A percentile compares a stretch with the other conserved stretches of the same genome.
phyloP scores from a whole-genome alignment of 108 stramenopile species.

The Cyclotella sp. region DNA sequence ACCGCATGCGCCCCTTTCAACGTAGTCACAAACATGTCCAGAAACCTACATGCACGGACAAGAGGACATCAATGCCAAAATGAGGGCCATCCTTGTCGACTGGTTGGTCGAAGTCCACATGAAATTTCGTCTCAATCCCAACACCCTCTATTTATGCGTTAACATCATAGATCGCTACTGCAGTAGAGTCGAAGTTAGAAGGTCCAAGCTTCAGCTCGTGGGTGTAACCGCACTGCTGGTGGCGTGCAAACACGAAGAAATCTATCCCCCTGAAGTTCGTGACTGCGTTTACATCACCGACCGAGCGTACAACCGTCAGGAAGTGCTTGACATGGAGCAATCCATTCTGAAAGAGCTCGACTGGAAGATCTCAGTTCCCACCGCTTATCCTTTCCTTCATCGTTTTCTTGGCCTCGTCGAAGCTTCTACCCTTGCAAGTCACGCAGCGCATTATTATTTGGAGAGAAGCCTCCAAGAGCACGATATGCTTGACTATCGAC shows the following conservation, averaged over 20 bases:
- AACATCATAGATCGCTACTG: conserved; percentile 90
- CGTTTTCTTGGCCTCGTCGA: conserved; percentile 76
- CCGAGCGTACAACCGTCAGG: conserved; percentile 81
- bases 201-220: conserved; percentile 96
- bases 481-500: conserved; percentile 81
- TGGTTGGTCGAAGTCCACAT: conserved; percentile 97
- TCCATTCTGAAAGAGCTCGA: conserved; percentile 84
- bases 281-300: conserved; percentile 99
- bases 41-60: conserved; percentile 79
- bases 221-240: conserved; percentile 97
- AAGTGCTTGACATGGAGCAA: conserved; percentile 97
- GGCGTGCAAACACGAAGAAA: conserved; percentile 99
- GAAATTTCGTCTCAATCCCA: conserved; percentile 89
- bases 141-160: conserved; percentile 87
- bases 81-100: conserved; percentile 91
- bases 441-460: conserved; percentile 88
- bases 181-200: conserved; percentile 66
- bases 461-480: conserved; percentile 97
- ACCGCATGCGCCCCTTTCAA: neutral
- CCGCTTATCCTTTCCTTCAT: conserved; percentile 91
- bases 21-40: conserved; percentile 28
- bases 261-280: conserved; percentile 96
- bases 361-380: conserved; percentile 93
- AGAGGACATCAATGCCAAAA: conserved; percentile 85
- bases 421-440: conserved; percentile 56